Base-by-base conservation (phyloP, 2,329 filamentous ascomycete genomes). In the Orbilia javanica region DNA sequence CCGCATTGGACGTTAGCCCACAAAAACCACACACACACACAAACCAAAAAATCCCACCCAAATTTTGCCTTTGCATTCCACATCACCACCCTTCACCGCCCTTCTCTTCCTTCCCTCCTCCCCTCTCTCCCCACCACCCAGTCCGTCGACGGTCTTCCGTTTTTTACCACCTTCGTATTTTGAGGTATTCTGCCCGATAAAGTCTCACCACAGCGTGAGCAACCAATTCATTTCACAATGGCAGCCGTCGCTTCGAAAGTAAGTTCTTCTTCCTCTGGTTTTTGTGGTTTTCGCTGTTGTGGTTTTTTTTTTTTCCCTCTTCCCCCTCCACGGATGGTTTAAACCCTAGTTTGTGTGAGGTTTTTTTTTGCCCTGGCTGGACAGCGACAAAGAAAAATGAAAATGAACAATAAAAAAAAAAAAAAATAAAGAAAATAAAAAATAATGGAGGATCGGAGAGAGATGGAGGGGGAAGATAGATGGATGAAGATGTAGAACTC, bases 181-280 rank as follows among this genome's bases (percentile, higher is more conserved):
- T 77, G 73, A 42, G 36, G 73, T 34, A 52, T 67, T 29, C 29
- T 52, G 64, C 39, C 31, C 20, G 50, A 44, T 42, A 52, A 77
- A 77, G 73, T 60, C 73, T 77, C 73, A 77, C 73, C 66, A 60
- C 66, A 31, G 73, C 46, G 73, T 77, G 73, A 77, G 73, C 73
- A 66, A 25, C 50, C 52, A 67, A 67, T 77, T n/a, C 52, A 31
- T 62, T 67, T 67, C 52, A 50, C 66, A 71, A 77, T 77, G 73
- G 39, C 73, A 65, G 44, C 48, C 62, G 67, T 77, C 36, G 67
- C 44, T 31, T 77, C 73, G 8, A 71, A 77, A 55, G 73, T 77
- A 71, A 67, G 73, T 77, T 31, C 18, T 29, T 29, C 27, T 27
- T 52, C 6, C 18, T 46, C 18, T 46, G 42, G 42, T 46, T 10